A percentile compares a stretch with the other conserved stretches of the same genome.
phyloP scores from a whole-genome alignment of 129 eudicot genomes.

The Tagetes erecta region DNA sequence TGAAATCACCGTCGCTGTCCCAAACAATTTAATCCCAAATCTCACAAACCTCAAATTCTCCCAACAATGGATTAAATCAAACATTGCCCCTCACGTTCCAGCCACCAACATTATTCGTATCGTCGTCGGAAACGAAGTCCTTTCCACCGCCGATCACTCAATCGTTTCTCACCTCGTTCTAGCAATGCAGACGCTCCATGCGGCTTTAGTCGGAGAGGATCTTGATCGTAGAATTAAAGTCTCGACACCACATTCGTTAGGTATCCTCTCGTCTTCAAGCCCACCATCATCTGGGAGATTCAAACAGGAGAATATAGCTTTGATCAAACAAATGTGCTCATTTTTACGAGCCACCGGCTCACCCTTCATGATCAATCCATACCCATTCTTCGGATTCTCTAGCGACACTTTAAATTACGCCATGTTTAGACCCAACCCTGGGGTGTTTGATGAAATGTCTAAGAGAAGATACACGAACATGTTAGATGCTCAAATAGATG shows the following conservation, averaged over 20 bases:
- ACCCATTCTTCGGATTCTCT: conserved; percentile 75
- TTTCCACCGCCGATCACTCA: conserved; percentile 56
- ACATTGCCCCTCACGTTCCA: conserved; percentile 56
- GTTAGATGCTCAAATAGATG: conserved; percentile 84
- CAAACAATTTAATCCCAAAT: conserved; percentile 60
- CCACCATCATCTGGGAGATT: conserved; percentile 81
- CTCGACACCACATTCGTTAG: conserved; percentile 78
- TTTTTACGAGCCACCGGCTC: conserved; percentile 65
- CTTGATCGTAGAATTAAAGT: conserved; percentile 56
- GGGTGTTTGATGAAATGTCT: conserved; percentile 56
- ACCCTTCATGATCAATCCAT: conserved; percentile 81
- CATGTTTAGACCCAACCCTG: conserved; percentile 64
- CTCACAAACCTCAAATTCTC: conserved; percentile 54
- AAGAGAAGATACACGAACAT: conserved; percentile 60
- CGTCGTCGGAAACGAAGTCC: conserved; percentile 81
- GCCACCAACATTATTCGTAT: conserved; percentile 72
- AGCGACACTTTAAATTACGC: conserved; percentile 60
- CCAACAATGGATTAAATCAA: conserved; percentile 66
- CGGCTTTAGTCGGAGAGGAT: conserved; percentile 52
- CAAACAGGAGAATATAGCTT: conserved; percentile 51
- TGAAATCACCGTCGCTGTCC: conserved; percentile 60
- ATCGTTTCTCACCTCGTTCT: conserved; percentile 60
- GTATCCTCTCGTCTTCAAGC: conserved; percentile 58
- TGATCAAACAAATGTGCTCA: conserved; percentile 56
- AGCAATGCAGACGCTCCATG: conserved; percentile 75